Conservation (phyloP, 2,329 filamentous ascomycete genomes). For the Botrytis aclada region DNA sequence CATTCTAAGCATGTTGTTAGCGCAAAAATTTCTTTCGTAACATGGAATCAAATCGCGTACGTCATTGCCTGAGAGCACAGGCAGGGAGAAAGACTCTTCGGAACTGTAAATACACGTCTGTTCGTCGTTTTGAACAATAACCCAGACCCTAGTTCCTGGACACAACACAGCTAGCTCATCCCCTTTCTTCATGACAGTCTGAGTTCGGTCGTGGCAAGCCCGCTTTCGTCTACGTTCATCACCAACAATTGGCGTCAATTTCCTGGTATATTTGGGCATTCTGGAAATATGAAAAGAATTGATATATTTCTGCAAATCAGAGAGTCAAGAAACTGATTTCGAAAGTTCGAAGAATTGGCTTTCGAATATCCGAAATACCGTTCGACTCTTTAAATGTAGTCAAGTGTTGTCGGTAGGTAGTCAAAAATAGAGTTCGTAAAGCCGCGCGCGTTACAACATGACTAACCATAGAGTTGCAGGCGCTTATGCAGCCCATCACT, state of each 20-base stretch:
- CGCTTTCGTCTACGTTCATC: background rate
- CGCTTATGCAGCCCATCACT: background rate
- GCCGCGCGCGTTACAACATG: background rate
- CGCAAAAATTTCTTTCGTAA: background rate
- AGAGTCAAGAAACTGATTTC: background rate
- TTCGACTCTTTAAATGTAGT: background rate
- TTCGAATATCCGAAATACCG: background rate
- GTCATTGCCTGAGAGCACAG: background rate
- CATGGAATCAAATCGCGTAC: background rate
- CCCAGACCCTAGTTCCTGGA: background rate
- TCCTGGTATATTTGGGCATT: background rate
- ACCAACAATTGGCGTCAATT: background rate
- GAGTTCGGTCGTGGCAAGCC: background rate
- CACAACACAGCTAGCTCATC: background rate
- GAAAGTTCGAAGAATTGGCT: background rate
- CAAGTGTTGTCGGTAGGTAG: background rate
- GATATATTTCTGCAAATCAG: background rate
- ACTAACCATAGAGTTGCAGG: background rate
- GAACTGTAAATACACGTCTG: background rate
- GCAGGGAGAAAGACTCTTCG: background rate
- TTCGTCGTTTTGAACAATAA: background rate
- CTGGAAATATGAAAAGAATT: background rate
- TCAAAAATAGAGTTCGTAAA: background rate
- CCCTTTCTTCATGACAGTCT: background rate
- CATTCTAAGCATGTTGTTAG: background rate